phyloP scores from a whole-genome alignment of 1,139 yeast species.

The Petasospora rhodanensis region DNA sequence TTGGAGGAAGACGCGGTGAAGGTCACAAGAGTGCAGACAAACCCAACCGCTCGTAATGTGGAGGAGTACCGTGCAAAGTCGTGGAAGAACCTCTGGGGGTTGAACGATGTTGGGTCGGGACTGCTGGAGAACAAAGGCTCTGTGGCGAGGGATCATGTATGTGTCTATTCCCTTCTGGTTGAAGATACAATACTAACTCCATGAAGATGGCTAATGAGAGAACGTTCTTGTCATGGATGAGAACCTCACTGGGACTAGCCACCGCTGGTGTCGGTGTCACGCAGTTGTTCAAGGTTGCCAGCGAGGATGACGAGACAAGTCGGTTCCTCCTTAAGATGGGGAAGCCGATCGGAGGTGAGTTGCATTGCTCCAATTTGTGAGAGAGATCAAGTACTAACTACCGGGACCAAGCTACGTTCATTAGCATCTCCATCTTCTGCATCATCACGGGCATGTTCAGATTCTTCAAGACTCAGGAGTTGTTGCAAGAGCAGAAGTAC shows the following conservation, averaged over 20 bases:
- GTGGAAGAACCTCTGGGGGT: constrained; percentile 17
- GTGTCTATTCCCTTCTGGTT: constrained; percentile 20
- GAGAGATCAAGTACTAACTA: no score
- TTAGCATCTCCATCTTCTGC: constrained; percentile 37
- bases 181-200: constrained; percentile 3
- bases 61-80: background rate
- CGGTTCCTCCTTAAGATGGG: constrained; percentile 16
- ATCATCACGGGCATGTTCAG: constrained; percentile 38
- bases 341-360: constrained; percentile 27
- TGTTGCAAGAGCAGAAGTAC: constrained; percentile 41
- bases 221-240: constrained; percentile 70
- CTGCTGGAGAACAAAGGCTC: constrained; percentile 40
- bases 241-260: constrained; percentile 57
- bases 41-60: background rate
- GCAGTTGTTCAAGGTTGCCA: constrained; percentile 41
- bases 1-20: no score
- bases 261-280: constrained; percentile 55
- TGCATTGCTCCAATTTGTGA: no score
- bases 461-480: constrained; percentile 41
- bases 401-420: no score
- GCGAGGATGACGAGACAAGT: constrained; percentile 9
- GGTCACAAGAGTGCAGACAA: no score
- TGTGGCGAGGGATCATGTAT: constrained; percentile 48
- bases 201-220: constrained; percentile 65
- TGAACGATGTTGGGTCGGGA: constrained; percentile 25